Conservation (phyloP, 495 filamentous ascomycete genomes). For the Daldinia vernicosa region DNA sequence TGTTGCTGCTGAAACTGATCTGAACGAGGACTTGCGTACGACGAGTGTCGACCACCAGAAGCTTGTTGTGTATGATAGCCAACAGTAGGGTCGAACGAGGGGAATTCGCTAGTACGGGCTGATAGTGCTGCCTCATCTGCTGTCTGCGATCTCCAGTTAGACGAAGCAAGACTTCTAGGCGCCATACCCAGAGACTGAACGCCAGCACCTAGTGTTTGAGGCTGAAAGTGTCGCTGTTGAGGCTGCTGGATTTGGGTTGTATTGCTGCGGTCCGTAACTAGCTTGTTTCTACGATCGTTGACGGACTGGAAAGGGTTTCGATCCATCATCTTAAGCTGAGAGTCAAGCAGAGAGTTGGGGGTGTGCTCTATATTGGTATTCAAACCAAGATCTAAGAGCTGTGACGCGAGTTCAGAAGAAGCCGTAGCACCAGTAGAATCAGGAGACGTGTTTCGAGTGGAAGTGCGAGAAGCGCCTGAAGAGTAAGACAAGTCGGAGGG, state of each 20-base stretch:
- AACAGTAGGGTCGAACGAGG: conserved; percentile 19
- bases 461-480: conserved; percentile 35
- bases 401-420: conserved; percentile 16
- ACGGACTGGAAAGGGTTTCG: conserved; percentile 42
- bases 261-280: conserved; percentile 24
- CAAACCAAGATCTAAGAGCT: conserved; percentile 32
- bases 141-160: conserved; percentile 43
- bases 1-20: conserved; percentile 31
- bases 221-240: conserved; percentile 8
- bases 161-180: conserved; percentile 35
- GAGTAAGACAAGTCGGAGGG: conserved; percentile 40
- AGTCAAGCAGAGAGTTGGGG: conserved; percentile 19
- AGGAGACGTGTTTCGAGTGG: conserved; percentile 38
- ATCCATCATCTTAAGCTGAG: conserved; percentile 42
- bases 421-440: conserved; percentile 7
- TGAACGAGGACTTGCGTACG: conserved; percentile 14
- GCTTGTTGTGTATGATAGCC: conserved; percentile 9
- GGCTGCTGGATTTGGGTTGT: conserved; percentile 15
- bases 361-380: conserved; percentile 23
- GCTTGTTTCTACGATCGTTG: conserved; percentile 43
- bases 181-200: conserved; percentile 12
- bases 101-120: conserved; percentile 21
- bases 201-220: conserved; percentile 21
- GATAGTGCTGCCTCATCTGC: conserved; percentile 12
- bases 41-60: neutral